Conservation (phyloP, 306 rosid genomes). For the Rubus parviflorus region DNA sequence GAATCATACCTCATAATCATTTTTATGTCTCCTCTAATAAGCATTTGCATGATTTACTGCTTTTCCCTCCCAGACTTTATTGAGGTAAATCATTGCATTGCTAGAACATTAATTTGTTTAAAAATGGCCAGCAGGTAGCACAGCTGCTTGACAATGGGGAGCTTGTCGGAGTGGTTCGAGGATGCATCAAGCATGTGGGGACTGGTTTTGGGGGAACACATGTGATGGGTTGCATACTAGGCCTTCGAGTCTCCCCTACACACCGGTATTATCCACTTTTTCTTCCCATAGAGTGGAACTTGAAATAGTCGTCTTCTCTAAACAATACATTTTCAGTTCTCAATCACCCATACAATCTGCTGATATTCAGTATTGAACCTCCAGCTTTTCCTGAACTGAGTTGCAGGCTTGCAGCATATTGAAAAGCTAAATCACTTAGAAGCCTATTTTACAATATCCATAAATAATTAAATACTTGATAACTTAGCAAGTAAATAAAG, state of each 20-base stretch:
- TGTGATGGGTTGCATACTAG: constrained; percentile 63
- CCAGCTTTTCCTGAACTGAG: background rate
- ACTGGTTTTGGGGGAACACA: constrained; percentile 43
- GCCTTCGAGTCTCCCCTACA: constrained; percentile 75
- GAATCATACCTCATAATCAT: constrained; percentile 13
- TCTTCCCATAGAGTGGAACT: background rate
- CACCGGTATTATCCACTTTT: constrained; percentile 39
- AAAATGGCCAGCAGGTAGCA: constrained; percentile 52
- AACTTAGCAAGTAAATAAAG: background rate
- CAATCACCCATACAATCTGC: background rate
- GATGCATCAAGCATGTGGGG: constrained; percentile 62
- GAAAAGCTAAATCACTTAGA: constrained; percentile 1
- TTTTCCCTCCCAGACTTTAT: constrained; percentile 22
- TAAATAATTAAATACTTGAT: background rate
- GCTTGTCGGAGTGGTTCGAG: constrained; percentile 74
- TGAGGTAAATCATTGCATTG: background rate
- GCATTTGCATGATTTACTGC: constrained; percentile 12
- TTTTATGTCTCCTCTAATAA: constrained; percentile 1
- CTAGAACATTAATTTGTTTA: constrained; percentile 3
- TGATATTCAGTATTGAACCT: background rate
- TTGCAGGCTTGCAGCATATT: background rate
- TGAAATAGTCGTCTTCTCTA: background rate
- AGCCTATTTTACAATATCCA: background rate
- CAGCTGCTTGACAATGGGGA: constrained; percentile 57
- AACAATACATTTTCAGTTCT: background rate